Conservation (phyloP, 768 basidiomycete species). For the Mrakia gelida region DNA sequence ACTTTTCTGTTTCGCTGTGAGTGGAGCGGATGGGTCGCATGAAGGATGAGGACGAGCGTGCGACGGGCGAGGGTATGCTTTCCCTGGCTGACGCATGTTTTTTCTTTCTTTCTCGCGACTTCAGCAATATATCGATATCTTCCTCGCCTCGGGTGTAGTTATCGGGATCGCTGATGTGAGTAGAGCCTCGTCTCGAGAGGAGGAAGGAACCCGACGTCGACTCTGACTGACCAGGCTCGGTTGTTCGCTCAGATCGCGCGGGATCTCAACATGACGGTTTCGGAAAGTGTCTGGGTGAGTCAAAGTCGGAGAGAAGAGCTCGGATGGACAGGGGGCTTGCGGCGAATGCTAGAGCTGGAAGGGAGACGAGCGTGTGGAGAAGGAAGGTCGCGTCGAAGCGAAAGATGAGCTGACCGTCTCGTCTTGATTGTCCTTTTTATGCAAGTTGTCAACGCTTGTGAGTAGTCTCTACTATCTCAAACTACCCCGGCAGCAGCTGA, state of each 20-base stretch:
- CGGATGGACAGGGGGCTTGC: too few relatives aligned
- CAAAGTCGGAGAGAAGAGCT: too few relatives aligned
- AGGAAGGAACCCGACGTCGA: too few relatives aligned
- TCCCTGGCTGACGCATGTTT: background rate
- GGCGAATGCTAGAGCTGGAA: too few relatives aligned
- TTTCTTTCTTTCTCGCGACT: background rate
- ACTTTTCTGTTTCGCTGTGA: background rate
- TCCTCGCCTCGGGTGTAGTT: background rate
- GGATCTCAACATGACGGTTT: background rate
- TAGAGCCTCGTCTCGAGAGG: too few relatives aligned
- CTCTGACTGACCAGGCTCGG: too few relatives aligned
- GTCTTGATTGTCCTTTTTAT: background rate
- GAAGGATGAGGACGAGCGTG: background rate
- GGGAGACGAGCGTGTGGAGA: too few relatives aligned
- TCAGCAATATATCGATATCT: conserved; percentile 13
- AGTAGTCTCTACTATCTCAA: too few relatives aligned
- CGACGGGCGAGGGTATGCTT: background rate
- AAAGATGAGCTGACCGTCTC: background rate
- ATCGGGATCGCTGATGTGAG: background rate
- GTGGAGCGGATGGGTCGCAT: background rate
- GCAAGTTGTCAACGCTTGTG: too few relatives aligned
- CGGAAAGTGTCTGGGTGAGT: conserved; percentile 6
- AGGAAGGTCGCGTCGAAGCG: too few relatives aligned
- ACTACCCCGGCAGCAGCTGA: background rate
- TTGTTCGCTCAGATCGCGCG: background rate